These are phyloP conservation scores for Aspergillus intermedius DNA, from an alignment of 2,329 filamentous ascomycete genomes.

Conservation along the genomic window DNA sequence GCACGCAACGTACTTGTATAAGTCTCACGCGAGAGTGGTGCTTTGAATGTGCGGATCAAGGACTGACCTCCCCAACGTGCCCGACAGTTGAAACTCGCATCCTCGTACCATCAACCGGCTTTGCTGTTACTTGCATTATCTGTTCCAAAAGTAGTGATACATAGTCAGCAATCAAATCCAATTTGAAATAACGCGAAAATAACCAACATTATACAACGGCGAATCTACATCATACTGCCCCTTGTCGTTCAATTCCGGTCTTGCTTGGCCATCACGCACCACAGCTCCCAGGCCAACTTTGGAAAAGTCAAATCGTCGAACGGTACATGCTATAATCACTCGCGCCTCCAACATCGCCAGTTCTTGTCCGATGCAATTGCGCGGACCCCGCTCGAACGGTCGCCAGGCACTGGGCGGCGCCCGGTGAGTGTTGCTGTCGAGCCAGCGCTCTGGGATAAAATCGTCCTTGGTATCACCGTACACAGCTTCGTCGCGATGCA, in stretches of 20 bases:
- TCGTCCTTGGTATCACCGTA: conserved; percentile 11
- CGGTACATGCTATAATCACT: conserved; percentile 11
- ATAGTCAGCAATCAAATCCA: not conserved
- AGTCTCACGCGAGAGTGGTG: too few relatives aligned
- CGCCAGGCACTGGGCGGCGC: conserved; percentile 39
- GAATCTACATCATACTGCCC: conserved; percentile 6
- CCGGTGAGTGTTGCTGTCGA: conserved; percentile 20
- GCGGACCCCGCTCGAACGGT: conserved; percentile 43
- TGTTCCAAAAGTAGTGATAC: not conserved
- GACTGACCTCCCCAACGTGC: too few relatives aligned
- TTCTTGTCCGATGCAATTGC: conserved; percentile 47
- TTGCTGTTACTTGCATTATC: conserved; percentile 9
- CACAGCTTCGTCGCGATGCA: conserved; percentile 14
- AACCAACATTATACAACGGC: conserved; percentile 10
- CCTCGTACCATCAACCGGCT: conserved; percentile 3
- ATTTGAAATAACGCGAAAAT: not conserved
- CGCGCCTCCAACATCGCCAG: conserved; percentile 41
- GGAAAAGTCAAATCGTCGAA: conserved; percentile 11
- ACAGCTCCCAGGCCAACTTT: conserved; percentile 13
- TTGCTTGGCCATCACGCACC: not conserved
- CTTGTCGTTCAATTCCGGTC: conserved; percentile 1
- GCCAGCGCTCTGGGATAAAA: conserved; percentile 34
- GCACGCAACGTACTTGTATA: too few relatives aligned
- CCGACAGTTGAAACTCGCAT: not conserved
- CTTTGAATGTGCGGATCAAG: too few relatives aligned